Evolutionary conservation across 495 filamentous ascomycete genomes (phyloP), one percentile per base, ranked within the genome.

Genomic region (Neurospora sp.): DNA sequence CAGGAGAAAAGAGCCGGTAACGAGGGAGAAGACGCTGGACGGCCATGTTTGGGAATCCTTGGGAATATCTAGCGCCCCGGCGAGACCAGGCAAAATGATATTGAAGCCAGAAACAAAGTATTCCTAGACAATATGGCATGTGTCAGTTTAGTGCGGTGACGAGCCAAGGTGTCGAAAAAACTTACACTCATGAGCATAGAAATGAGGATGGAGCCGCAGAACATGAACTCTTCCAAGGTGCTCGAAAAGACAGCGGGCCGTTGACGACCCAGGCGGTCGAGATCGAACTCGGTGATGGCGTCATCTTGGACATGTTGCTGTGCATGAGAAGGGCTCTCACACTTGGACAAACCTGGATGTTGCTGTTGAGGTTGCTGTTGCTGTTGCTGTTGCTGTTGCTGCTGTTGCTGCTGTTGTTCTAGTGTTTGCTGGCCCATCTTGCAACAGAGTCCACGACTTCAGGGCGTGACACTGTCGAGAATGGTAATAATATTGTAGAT

Each of bases 71-170:
- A 96, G 85, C 27, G 89, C 86, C 18, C 81, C 77, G 37, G 88
- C 82, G 11, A 97, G 76, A 0, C 89, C 88, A 10, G 94, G 94
- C 2, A 94, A 82, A 70, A 97, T 85, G 75, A 96, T 89, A 76
- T 92, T 95, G 81, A 94, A 97, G 66, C 94, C 94, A 54, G 91
- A 93, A 42, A 95, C 90, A 78, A 93, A 94, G 81, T 93, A 97
- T 83, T 96, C 89, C 85, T 86, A 74, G 39, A 12, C n/a, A 72
- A 66, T 39, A 42, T 74, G 41, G 8, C 8, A 10, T 44, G 8
- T 71, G 75, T 69, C 44, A 69, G 42, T 42, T 69, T 10, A 38
- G 70, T 74, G 70, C 10, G 70, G 69, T 9, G 12, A 35, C 14
- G 31, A 74, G 59, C 54, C 54, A 44, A 37, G 39, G 70, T 41